phyloP scores from a whole-genome alignment of 2,329 filamentous ascomycete species.

The Ceratocystis albifundus region DNA sequence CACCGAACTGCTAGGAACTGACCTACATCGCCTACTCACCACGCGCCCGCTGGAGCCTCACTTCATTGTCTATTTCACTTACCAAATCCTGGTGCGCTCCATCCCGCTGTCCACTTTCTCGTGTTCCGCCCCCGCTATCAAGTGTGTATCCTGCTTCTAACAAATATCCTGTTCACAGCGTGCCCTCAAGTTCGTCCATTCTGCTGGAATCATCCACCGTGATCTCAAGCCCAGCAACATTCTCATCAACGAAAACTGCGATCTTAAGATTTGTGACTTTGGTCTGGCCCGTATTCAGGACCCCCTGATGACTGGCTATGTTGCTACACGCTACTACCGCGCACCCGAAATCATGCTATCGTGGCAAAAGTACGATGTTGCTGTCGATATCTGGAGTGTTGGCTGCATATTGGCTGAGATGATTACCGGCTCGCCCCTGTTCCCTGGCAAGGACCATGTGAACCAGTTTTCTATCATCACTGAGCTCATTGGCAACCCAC shows the following conservation, averaged over 20 bases:
- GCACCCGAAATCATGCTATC: slow-evolving; percentile 99
- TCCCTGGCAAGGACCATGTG: slow-evolving; percentile 97
- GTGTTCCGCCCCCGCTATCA: background rate
- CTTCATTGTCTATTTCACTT: slow-evolving; percentile 99
- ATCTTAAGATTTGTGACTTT: slow-evolving; percentile 99
- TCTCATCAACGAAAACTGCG: slow-evolving; percentile 98
- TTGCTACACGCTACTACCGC: slow-evolving; percentile 96
- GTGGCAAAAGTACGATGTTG: slow-evolving; percentile 99
- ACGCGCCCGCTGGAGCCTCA: slow-evolving; percentile 96
- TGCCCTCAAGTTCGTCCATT: slow-evolving; percentile 97
- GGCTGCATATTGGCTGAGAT: slow-evolving; percentile 99
- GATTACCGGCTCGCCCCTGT: slow-evolving; percentile 95
- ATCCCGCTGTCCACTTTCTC: background rate
- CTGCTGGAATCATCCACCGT: slow-evolving; percentile 91
- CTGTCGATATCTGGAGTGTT: slow-evolving; percentile 98
- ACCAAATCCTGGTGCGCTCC: slow-evolving; percentile 80
- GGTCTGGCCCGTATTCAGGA: slow-evolving; percentile 95
- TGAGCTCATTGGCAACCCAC: slow-evolving; percentile 87
- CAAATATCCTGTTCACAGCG: slow-evolving; percentile 44
- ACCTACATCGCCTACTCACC: slow-evolving; percentile 87
- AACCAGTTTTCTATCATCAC: slow-evolving; percentile 99
- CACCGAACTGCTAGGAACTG: slow-evolving; percentile 91
- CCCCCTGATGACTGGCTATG: slow-evolving; percentile 98
- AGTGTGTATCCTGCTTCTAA: background rate
- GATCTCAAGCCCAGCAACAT: slow-evolving; percentile 99